Evolutionary conservation across 2,329 filamentous ascomycete genomes (phyloP).

Genomic region (Fusarium pseudonygamai): DNA sequence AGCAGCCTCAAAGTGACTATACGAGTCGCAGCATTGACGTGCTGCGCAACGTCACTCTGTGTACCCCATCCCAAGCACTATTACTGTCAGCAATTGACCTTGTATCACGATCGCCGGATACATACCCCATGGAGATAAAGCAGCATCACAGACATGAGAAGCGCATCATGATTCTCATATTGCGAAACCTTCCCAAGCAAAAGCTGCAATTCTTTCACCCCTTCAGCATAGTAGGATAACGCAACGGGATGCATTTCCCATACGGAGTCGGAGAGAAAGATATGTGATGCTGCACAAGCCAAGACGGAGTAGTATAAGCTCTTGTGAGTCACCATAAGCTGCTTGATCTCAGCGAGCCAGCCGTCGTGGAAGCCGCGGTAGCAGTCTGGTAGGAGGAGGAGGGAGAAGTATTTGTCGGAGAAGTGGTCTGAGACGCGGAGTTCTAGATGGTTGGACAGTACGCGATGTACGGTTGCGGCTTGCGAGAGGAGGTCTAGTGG

Average conservation of each 20-base stretch:
- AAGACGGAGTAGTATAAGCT: slow-evolving; percentile 45
- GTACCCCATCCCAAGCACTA: slow-evolving; percentile 37
- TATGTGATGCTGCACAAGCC: slow-evolving; percentile 41
- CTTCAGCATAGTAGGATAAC: slow-evolving; percentile 36
- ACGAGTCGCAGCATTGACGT: slow-evolving; percentile 33
- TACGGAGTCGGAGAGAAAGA: slow-evolving; percentile 28
- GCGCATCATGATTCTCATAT: slow-evolving; percentile 33
- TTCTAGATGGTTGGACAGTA: slow-evolving; percentile 24
- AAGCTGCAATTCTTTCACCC: slow-evolving; percentile 27
- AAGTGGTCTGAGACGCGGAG: slow-evolving; percentile 32
- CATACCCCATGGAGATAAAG: slow-evolving; percentile 41
- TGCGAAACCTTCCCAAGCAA: slow-evolving; percentile 16
- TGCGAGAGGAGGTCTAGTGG: not conserved
- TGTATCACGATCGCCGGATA: accelerated
- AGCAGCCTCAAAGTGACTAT: slow-evolving; percentile 31
- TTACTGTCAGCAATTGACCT: not conserved
- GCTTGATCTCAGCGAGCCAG: slow-evolving; percentile 44
- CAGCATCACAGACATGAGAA: slow-evolving; percentile 41
- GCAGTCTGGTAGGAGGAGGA: slow-evolving; percentile 43
- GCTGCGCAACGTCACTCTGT: slow-evolving; percentile 28
- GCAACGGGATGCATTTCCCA: slow-evolving; percentile 35
- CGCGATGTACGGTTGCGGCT: slow-evolving; percentile 1
- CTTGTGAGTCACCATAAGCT: slow-evolving; percentile 41
- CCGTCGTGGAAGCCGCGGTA: slow-evolving; percentile 44
- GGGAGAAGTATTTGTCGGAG: slow-evolving; percentile 27